These are phyloP conservation scores for Wolfiporia cocos DNA, from an alignment of 1,284 basidiomycete genomes.

Conservation along the genomic window DNA sequence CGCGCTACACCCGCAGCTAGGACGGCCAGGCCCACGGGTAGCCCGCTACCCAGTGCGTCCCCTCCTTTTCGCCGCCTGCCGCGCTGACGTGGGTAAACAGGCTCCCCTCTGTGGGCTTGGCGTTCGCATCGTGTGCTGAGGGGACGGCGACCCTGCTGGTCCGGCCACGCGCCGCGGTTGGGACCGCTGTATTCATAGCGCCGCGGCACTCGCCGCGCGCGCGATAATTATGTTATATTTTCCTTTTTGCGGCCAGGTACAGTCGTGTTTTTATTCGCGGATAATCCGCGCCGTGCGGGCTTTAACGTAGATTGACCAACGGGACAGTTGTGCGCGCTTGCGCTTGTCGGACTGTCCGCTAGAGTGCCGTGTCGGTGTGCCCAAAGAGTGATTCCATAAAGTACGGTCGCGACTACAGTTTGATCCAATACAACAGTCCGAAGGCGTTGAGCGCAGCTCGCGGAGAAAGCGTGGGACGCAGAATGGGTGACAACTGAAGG, in stretches of 20 bases:
- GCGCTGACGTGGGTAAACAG: background rate
- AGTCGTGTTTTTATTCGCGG: too few species aligned
- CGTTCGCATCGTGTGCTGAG: background rate
- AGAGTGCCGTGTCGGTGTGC: too few species aligned
- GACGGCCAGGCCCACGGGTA: background rate
- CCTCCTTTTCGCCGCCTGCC: background rate
- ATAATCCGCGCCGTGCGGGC: too few species aligned
- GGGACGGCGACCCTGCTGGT: background rate
- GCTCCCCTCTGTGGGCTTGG: background rate
- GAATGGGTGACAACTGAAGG: background rate
- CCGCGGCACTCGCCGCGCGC: background rate
- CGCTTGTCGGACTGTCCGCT: too few species aligned
- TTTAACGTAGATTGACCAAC: too few species aligned
- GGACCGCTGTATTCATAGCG: background rate
- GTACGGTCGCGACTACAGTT: background rate
- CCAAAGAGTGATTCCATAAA: too few species aligned
- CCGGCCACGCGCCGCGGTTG: background rate
- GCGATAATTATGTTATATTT: too few species aligned
- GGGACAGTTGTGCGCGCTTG: too few species aligned
- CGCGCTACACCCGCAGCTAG: slow-evolving; percentile 7
- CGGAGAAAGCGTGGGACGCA: background rate
- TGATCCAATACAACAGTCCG: slow-evolving; percentile 3
- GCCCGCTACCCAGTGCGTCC: background rate
- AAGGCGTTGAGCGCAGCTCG: slow-evolving; percentile 1
- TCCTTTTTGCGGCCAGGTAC: too few species aligned